A percentile compares a stretch with the other conserved stretches of the same genome.
phyloP scores from a whole-genome alignment of 805 yeast species.

The Lachancea sp. region DNA sequence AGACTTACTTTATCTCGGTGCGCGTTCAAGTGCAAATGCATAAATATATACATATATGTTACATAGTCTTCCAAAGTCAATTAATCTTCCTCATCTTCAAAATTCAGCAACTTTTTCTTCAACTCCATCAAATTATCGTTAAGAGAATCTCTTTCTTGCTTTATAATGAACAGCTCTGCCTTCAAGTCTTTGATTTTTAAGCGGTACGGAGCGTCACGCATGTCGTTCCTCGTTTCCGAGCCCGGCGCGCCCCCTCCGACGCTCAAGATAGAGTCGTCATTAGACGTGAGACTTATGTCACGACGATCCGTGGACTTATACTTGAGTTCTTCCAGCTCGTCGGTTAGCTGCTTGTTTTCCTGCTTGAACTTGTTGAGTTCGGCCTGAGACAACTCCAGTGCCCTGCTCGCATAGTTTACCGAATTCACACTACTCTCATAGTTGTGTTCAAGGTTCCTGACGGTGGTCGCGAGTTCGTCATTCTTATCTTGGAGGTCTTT shows the following conservation, averaged over 20 bases:
- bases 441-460: slow-evolving; percentile 49
- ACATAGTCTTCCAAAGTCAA: not conserved
- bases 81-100: slow-evolving; percentile 8
- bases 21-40: not conserved
- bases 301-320: slow-evolving; percentile 29
- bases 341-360: slow-evolving; percentile 46
- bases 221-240: slow-evolving; percentile 21
- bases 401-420: slow-evolving; percentile 67
- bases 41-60: not conserved
- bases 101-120: slow-evolving; percentile 47
- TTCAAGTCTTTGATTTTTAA: slow-evolving; percentile 75
- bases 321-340: slow-evolving; percentile 65
- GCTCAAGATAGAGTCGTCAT: slow-evolving; percentile 14
- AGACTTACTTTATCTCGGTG: not conserved
- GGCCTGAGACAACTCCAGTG: slow-evolving; percentile 64
- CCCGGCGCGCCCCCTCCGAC: slow-evolving; percentile 13
- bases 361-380: slow-evolving; percentile 61
- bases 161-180: slow-evolving; percentile 73
- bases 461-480: slow-evolving; percentile 19
- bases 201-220: slow-evolving; percentile 52
- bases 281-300: slow-evolving; percentile 23
- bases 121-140: slow-evolving; percentile 52
- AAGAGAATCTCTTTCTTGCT: slow-evolving; percentile 78
- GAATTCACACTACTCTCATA: slow-evolving; percentile 67
- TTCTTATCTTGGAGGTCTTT: slow-evolving; percentile 1